Conservation (phyloP, 768 basidiomycete species). For the Amanita molliuscula region DNA sequence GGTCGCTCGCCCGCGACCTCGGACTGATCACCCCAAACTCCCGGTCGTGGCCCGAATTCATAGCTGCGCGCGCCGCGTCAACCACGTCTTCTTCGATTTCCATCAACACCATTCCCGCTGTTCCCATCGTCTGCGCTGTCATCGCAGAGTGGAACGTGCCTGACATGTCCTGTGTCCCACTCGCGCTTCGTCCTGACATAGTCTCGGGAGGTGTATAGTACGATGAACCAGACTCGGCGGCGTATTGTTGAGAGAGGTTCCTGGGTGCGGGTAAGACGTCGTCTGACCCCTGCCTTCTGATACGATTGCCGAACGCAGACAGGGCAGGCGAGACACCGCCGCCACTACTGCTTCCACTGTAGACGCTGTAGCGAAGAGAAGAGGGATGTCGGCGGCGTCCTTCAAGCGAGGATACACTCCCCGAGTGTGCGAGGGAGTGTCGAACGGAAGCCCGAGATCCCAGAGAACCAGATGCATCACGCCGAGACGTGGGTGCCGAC, state of each 20-base stretch:
- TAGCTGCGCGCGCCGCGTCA: conserved; percentile 1
- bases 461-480: conserved; percentile 28
- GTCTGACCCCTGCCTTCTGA: conserved; percentile 10
- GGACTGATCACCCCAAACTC: conserved; percentile 10
- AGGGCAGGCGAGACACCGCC: conserved; percentile 34
- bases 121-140: neutral
- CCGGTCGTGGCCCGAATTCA: neutral
- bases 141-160: neutral
- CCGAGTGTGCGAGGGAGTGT: conserved; percentile 34
- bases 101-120: neutral
- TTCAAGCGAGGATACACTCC: conserved; percentile 41
- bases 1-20: conserved; percentile 14
- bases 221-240: conserved; percentile 8
- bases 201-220: conserved; percentile 1
- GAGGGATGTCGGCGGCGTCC: conserved; percentile 25
- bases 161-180: neutral
- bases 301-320: conserved; percentile 35
- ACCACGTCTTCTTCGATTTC: conserved; percentile 3
- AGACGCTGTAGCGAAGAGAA: neutral
- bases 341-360: neutral
- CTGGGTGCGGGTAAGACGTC: conserved; percentile 2
- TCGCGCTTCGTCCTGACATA: neutral
- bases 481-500: conserved; percentile 40
- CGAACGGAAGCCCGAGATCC: conserved; percentile 41
- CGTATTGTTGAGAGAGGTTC: conserved; percentile 7